These are phyloP conservation scores for Cicer judaicum DNA, from an alignment of 306 rosid genomes.

Conservation along the genomic window DNA sequence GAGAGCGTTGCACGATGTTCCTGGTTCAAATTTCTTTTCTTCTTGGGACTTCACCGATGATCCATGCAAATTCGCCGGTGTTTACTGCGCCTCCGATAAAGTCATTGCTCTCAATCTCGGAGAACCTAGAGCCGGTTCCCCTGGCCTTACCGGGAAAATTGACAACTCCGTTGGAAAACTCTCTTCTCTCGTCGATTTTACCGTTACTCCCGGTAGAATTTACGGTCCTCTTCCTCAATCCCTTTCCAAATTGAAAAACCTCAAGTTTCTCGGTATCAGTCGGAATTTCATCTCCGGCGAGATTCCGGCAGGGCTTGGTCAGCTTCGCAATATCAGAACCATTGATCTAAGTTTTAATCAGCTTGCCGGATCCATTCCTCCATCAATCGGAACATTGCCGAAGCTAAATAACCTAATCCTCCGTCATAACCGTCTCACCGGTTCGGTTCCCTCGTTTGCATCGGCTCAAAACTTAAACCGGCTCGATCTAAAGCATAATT, in stretches of 20 bases:
- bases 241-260: slow-evolving; percentile 60
- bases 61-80: slow-evolving; percentile 89
- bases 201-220: slow-evolving; percentile 82
- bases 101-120: slow-evolving; percentile 89
- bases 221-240: slow-evolving; percentile 72
- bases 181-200: slow-evolving; percentile 72
- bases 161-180: slow-evolving; percentile 72
- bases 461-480: slow-evolving; percentile 69
- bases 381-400: slow-evolving; percentile 62
- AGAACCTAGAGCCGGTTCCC: slow-evolving; percentile 82
- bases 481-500: slow-evolving; percentile 82
- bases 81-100: slow-evolving; percentile 65
- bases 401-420: slow-evolving; percentile 70
- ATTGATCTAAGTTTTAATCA: slow-evolving; percentile 89
- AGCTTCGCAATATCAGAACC: slow-evolving; percentile 62
- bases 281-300: slow-evolving; percentile 85
- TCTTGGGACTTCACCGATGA: slow-evolving; percentile 97
- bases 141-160: slow-evolving; percentile 79
- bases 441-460: slow-evolving; percentile 67
- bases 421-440: slow-evolving; percentile 80
- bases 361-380: slow-evolving; percentile 71
- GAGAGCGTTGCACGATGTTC: slow-evolving; percentile 71
- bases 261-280: slow-evolving; percentile 82
- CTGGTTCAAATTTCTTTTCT: slow-evolving; percentile 75
- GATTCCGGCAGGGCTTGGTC: slow-evolving; percentile 60